Conservation (phyloP, 2,329 filamentous ascomycete species). For the Arthrinium phaeospermum region DNA sequence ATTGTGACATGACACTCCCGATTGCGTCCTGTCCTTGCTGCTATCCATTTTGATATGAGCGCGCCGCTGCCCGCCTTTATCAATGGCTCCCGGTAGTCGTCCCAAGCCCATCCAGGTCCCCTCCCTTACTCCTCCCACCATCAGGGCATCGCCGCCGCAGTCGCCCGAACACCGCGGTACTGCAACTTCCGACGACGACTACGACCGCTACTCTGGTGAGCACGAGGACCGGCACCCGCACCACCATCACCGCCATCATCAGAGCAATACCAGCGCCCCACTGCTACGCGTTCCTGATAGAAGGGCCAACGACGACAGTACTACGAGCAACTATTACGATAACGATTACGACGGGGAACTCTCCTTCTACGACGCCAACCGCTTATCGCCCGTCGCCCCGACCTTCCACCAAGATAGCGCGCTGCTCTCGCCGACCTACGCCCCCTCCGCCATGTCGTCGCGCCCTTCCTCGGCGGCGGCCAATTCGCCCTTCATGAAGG, state of each 20-base stretch:
- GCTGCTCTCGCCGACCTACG: conserved; percentile 23
- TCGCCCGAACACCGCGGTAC: conserved; percentile 25
- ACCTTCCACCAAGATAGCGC: conserved; percentile 33
- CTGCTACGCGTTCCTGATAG: conserved; percentile 29
- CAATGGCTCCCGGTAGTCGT: conserved; percentile 34
- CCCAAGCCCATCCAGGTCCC: conserved; percentile 37
- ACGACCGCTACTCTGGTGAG: conserved; percentile 18
- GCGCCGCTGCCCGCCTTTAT: conserved; percentile 17
- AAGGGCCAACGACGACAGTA: not conserved
- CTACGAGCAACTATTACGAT: conserved; percentile 19
- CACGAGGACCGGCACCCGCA: conserved; percentile 21
- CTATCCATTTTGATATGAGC: conserved; percentile 1
- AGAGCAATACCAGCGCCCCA: conserved; percentile 26
- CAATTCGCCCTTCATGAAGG: conserved; percentile 32
- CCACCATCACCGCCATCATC: conserved; percentile 21
- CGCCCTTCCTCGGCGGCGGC: conserved; percentile 28
- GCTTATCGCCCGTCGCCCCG: conserved; percentile 38
- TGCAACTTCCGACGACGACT: conserved; percentile 23
- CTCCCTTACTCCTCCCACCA: conserved; percentile 37
- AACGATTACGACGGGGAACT: conserved; percentile 18
- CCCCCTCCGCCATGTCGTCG: conserved; percentile 32
- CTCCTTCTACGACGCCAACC: conserved; percentile 38
- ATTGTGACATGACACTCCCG: conserved; percentile 6
- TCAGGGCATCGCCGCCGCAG: conserved; percentile 29
- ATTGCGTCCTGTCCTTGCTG: not conserved